A percentile compares a stretch with the other conserved stretches of the same genome.
phyloP scores from a whole-genome alignment of 805 yeast species.

The Kluyveromyces dobzhanskii region DNA sequence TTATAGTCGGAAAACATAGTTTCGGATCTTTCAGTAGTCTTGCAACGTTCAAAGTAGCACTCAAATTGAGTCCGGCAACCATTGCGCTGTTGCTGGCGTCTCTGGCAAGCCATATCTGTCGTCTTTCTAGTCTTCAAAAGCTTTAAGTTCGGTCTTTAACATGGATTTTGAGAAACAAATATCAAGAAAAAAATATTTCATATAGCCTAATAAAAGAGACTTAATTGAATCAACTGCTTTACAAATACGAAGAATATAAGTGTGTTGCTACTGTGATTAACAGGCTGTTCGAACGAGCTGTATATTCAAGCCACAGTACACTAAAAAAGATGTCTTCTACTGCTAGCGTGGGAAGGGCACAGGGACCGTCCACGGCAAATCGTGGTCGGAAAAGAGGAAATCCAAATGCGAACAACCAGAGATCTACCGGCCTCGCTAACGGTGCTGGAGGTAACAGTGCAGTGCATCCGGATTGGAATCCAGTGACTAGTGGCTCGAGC shows the following conservation, averaged over 20 bases:
- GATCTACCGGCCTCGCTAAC: background rate
- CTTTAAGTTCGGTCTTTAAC: too few species aligned
- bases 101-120: too few species aligned
- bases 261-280: too few species aligned
- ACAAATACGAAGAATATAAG: too few species aligned
- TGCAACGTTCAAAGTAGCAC: slow-evolving; percentile 67
- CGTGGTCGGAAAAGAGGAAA: background rate
- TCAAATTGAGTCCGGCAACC: slow-evolving; percentile 43
- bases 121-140: too few species aligned
- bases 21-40: slow-evolving; percentile 54
- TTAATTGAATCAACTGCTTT: too few species aligned
- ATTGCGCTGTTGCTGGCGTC: background rate
- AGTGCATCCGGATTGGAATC: background rate
- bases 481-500: background rate
- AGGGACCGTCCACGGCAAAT: slow-evolving; percentile 3
- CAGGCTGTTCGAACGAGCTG: too few species aligned
- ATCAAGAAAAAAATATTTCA: too few species aligned
- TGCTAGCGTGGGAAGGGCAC: background rate
- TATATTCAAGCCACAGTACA: too few species aligned
- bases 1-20: slow-evolving; percentile 59
- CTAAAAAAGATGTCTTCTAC: background rate
- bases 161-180: too few species aligned
- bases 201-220: too few species aligned
- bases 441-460: background rate
- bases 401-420: background rate